Conservation (phyloP, 1,284 basidiomycete species). For the Ceratobasidium theobromae region DNA sequence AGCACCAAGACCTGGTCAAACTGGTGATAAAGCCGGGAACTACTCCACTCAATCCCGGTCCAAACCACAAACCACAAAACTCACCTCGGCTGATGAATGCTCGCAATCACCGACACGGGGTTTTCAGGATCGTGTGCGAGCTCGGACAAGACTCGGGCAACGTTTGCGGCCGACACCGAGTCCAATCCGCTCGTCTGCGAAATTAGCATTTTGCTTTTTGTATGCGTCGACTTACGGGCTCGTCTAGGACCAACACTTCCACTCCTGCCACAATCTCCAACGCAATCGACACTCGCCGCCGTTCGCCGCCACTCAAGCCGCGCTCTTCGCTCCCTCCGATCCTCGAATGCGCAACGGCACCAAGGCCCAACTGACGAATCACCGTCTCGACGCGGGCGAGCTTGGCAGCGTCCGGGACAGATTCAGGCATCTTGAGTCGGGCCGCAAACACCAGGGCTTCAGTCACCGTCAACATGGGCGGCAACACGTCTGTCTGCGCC, state of each 20-base stretch:
- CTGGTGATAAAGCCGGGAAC: slow-evolving; percentile 78
- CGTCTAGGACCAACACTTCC: slow-evolving; percentile 51
- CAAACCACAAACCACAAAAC: slow-evolving; percentile 35
- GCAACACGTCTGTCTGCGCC: slow-evolving; percentile 67
- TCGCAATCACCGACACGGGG: slow-evolving; percentile 79
- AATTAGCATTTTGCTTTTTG: not conserved
- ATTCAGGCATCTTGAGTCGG: slow-evolving; percentile 78
- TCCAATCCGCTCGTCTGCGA: slow-evolving; percentile 59
- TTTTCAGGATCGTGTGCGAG: slow-evolving; percentile 69
- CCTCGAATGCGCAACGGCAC: slow-evolving; percentile 65
- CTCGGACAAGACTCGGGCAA: slow-evolving; percentile 70
- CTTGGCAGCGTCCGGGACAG: slow-evolving; percentile 66
- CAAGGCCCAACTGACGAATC: slow-evolving; percentile 74
- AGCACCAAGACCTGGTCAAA: slow-evolving; percentile 83
- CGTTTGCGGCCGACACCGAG: slow-evolving; percentile 80
- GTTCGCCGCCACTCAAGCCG: slow-evolving; percentile 61
- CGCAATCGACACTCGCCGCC: slow-evolving; percentile 62
- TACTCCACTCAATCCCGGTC: slow-evolving; percentile 39
- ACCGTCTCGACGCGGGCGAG: slow-evolving; percentile 60
- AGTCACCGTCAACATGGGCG: slow-evolving; percentile 74
- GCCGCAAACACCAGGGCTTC: slow-evolving; percentile 86
- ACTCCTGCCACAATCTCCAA: slow-evolving; percentile 52
- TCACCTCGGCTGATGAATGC: slow-evolving; percentile 82
- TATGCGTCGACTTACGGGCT: slow-evolving; percentile 48
- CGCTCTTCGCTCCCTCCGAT: slow-evolving; percentile 59